Evolutionary conservation across 331 rosid species (phyloP).

Genomic region (Phaseolus coccineus): DNA sequence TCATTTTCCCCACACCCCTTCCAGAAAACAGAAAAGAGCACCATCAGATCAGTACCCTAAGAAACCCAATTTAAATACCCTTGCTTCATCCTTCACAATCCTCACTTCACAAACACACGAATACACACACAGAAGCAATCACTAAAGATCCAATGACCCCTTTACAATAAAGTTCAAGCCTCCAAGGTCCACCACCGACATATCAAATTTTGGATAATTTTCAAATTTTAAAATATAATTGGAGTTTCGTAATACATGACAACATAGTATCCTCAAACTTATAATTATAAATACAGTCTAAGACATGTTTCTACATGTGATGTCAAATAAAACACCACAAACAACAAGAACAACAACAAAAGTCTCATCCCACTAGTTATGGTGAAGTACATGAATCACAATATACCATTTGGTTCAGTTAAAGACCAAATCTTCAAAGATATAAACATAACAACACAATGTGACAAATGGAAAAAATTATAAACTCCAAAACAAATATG

Average conservation of each 20-base stretch:
- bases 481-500: not conserved
- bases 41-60: conserved; percentile 3
- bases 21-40: conserved; percentile 34
- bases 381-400: not conserved
- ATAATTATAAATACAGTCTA: not conserved
- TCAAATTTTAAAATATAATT: not conserved
- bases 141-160: conserved; percentile 27
- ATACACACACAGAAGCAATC: conserved; percentile 19
- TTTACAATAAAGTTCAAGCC: conserved; percentile 9
- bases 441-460: not conserved
- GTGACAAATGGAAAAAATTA: not conserved
- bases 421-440: not conserved
- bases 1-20: conserved; percentile 98
- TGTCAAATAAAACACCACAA: not conserved
- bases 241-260: not conserved
- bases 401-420: not conserved
- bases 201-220: not conserved
- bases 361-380: not conserved
- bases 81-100: conserved; percentile 16
- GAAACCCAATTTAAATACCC: conserved; percentile 4
- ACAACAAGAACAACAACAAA: not conserved
- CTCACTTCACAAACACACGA: conserved; percentile 33
- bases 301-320: not conserved
- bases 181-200: not conserved
- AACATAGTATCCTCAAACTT: not conserved